Evolutionary conservation across 495 filamentous ascomycete genomes (phyloP), one percentile per base, ranked within the genome.

Genomic region (Pyrenopolyporus hunteri): DNA sequence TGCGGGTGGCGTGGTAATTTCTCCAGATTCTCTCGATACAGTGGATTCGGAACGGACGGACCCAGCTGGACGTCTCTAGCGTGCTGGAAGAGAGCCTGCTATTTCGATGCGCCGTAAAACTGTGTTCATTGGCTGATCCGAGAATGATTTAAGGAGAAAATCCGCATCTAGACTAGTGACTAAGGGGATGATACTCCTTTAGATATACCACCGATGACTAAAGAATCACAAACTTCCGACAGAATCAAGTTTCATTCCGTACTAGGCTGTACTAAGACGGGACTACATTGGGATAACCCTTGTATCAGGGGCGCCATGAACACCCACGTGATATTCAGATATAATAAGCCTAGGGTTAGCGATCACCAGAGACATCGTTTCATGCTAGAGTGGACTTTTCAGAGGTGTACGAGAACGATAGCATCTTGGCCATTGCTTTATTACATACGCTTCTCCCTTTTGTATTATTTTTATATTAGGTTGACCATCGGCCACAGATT

Each of bases 171-270:
- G 26, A 32, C 14, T 47, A 60, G 51, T 23, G 33, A 14, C 37
- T 33, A 31, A 28, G 20, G 11, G 13, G 7, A 35, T 43, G 35
- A 26, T 49, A 47, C 35, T 40, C 36, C 40, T 64, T 32, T 20
- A 49, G 50, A 43, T 45, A 60, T 46, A 47, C n/a, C n/a, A 40
- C 39, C 31, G 31, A 33, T 44, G 11, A 64, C 33, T 55, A 59
- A 37, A 14, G 23, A 25, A 16, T 36, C 42, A 49, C 33, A 31
- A 39, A 25, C 20, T 25, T 47, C 32, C 8, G 49, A 25, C 22
- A 19, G 29, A 65, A 66, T 52, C 63, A 66, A 57, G 63, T 66
- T 66, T 66, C 57, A 52, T 26, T 56, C 51, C 45, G 45, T 59
- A 50, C 28, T 65, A 59, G 37, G 23, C 60, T 33, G 31, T 23